Conservation (phyloP, 139 green algal genomes). For the Protoeuglena noctilucae region DNA sequence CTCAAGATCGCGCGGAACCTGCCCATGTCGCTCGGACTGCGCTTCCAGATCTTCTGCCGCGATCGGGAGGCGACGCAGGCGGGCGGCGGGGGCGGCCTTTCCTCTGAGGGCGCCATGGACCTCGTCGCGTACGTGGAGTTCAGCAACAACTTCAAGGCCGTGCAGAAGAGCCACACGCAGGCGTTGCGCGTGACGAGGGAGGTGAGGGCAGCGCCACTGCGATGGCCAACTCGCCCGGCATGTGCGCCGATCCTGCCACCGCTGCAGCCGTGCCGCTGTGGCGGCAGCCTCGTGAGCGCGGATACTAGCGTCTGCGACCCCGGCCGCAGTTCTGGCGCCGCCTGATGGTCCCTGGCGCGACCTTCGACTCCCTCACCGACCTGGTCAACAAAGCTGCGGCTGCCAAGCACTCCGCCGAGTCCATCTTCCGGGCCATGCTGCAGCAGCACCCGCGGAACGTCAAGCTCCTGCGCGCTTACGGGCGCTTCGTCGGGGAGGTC, state of each 20-base stretch:
- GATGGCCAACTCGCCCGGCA: too few species aligned
- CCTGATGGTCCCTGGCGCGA: slow-evolving; percentile 15
- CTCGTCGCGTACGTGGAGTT: slow-evolving; percentile 38
- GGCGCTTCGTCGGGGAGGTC: slow-evolving; percentile 23
- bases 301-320: too few species aligned
- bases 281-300: too few species aligned
- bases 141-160: slow-evolving; percentile 20
- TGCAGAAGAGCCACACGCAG: neutral
- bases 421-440: slow-evolving; percentile 20
- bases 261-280: too few species aligned
- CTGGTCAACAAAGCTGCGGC: slow-evolving; percentile 13
- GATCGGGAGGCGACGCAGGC: slow-evolving; percentile 26
- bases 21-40: slow-evolving; percentile 17
- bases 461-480: slow-evolving; percentile 29
- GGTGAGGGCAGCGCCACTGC: too few species aligned
- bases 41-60: slow-evolving; percentile 31
- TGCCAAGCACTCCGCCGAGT: slow-evolving; percentile 14
- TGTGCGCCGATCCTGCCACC: too few species aligned
- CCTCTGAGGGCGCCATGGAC: slow-evolving; percentile 19
- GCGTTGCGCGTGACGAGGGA: too few species aligned
- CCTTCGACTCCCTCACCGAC: slow-evolving; percentile 11
- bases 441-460: slow-evolving; percentile 22
- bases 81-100: slow-evolving; percentile 7
- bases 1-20: slow-evolving; percentile 23
- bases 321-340: slow-evolving; percentile 28